Base-by-base conservation (phyloP, 345 rosid species). In the Salix koriyanagi region DNA sequence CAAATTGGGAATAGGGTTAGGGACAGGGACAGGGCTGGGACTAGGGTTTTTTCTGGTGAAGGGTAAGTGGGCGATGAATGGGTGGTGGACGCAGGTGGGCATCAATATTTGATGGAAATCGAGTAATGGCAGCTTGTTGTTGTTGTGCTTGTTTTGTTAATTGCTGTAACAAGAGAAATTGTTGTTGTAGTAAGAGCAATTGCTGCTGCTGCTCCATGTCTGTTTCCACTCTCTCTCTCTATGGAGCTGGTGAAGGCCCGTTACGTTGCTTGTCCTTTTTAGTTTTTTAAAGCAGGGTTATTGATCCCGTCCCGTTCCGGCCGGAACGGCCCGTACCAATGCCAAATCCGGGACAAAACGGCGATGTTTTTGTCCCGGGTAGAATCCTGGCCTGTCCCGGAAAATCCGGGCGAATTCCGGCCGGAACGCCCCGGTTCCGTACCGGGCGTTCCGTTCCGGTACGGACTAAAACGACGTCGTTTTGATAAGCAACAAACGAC, bases 91-190 rank as follows among this genome's bases (percentile, higher is more conserved):
- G 92, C 75, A 93, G 80, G 75, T 92, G 97, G 1, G 90, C 97
- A 64, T 94, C 97, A 75, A 92, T 92, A 84, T 92, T 94, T 7
- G 99, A 94, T 0, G 98, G 98, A 77, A 96, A 96, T n/a, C 98
- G 88, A 50, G 99, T 83, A 80, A 96, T 94, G 1, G 97, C 95
- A 1, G 91, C 84, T 3, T 94, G 91, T 65, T 92, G 97, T n/a
- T 86, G 92, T 39, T 83, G 85, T 10, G 88, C 84, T 76, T 86
- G 88, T 68, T 85, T 81, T 7, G 83, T 88, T 54, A 88, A 80
- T 82, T 91, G 96, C 42, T 90, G 92, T 56, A 90, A 79, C 60
- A 88, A 82, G 5, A 91, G 86, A 12, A 84, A 72, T 67, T 88
- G 90, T 37, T 90, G 98, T 0, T 83, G 83, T 41, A 67, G 85